These are phyloP conservation scores for Phylloporus sp. DNA, from an alignment of 768 basidiomycete genomes.

Conservation along the genomic window DNA sequence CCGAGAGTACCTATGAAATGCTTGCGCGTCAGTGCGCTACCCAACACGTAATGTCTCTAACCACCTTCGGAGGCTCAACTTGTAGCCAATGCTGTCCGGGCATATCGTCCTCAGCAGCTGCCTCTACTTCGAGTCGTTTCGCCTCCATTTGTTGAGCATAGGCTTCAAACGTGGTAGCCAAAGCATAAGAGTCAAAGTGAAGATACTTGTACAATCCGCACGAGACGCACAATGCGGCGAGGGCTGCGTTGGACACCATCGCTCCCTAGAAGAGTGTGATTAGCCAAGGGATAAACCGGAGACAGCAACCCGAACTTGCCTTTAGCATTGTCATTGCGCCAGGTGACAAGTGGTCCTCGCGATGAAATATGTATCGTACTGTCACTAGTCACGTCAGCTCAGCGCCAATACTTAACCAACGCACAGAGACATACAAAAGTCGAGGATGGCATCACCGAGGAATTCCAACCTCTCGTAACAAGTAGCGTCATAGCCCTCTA, in stretches of 20 bases:
- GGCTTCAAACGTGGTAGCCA: constrained; percentile 46
- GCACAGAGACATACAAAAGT: constrained; percentile 56
- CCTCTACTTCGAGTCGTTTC: constrained; percentile 48
- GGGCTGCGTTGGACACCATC: constrained; percentile 80
- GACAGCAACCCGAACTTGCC: constrained; percentile 33
- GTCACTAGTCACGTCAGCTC: constrained; percentile 50
- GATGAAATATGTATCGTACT: constrained; percentile 63
- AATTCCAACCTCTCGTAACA: constrained; percentile 80
- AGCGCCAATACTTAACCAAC: background rate
- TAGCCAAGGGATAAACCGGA: background rate
- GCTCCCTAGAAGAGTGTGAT: constrained; percentile 49
- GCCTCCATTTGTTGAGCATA: constrained; percentile 50
- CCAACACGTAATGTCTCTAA: background rate
- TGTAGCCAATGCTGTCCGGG: constrained; percentile 79
- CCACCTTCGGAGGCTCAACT: constrained; percentile 74
- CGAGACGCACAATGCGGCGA: constrained; percentile 73
- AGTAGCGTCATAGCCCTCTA: constrained; percentile 50
- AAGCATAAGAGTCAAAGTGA: constrained; percentile 50
- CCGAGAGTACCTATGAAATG: constrained; percentile 67
- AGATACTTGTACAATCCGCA: constrained; percentile 63
- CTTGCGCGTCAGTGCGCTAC: constrained; percentile 1
- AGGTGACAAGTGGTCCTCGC: constrained; percentile 60
- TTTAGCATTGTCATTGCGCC: constrained; percentile 80
- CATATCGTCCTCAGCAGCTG: constrained; percentile 44
- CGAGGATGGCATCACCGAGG: constrained; percentile 81